phyloP scores from a whole-genome alignment of 805 yeast species.

The Kurtzmaniella fragi region DNA sequence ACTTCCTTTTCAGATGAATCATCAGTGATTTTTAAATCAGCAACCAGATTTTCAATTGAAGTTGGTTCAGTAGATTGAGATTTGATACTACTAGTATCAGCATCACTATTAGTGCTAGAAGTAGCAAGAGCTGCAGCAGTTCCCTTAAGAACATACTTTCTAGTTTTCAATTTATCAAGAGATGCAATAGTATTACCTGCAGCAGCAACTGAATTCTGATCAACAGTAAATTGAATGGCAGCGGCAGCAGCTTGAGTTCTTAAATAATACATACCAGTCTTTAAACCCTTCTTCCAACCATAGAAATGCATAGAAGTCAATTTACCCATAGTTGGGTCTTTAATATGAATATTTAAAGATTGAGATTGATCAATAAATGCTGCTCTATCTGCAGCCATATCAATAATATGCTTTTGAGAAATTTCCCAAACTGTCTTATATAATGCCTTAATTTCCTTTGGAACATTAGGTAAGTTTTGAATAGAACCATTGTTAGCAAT shows the following conservation, averaged over 20 bases:
- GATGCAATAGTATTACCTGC: constrained; percentile 37
- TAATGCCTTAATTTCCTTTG: constrained; percentile 48
- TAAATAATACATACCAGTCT: constrained; percentile 97
- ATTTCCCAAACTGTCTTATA: constrained; percentile 63
- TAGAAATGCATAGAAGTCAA: constrained; percentile 97
- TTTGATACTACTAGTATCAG: constrained; percentile 16
- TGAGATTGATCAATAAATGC: constrained; percentile 90
- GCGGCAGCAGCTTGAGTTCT: constrained; percentile 97
- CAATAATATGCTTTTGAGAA: constrained; percentile 53
- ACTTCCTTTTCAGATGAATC: constrained; percentile 10
- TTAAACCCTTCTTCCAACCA: constrained; percentile 97
- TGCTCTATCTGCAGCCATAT: constrained; percentile 69
- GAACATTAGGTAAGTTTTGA: constrained; percentile 50
- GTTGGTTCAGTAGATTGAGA: constrained; percentile 36
- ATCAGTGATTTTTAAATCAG: constrained; percentile 36
- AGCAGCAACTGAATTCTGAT: constrained; percentile 34
- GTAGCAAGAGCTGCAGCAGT: too few relatives aligned
- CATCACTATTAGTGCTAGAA: constrained; percentile 11
- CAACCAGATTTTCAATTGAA: constrained; percentile 42
- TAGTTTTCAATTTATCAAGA: constrained; percentile 34
- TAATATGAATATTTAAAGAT: constrained; percentile 82
- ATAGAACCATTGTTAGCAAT: constrained; percentile 55
- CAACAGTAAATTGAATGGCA: constrained; percentile 81
- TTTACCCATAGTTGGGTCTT: constrained; percentile 92
- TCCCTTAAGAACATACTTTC: constrained; percentile 25